Conservation (phyloP, 768 basidiomycete genomes). For the Lactarius deliciosus region DNA sequence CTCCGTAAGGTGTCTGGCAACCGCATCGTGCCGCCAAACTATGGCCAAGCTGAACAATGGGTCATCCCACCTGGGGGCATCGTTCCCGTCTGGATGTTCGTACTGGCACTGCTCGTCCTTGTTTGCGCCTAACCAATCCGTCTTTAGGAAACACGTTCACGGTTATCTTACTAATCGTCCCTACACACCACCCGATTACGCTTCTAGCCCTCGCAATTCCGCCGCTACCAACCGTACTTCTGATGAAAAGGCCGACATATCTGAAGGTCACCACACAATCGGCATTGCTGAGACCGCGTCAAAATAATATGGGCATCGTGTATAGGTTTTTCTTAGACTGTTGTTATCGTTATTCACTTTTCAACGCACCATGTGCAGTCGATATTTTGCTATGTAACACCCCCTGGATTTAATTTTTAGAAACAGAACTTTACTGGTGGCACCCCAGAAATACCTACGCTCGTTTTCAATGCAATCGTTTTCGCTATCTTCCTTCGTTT, state of each 20-base stretch:
- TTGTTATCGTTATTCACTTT: not conserved
- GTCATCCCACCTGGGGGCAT: slow-evolving; percentile 68
- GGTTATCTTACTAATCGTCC: slow-evolving; percentile 8
- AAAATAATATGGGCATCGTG: not conserved
- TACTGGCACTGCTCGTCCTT: not conserved
- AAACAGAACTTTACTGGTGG: not conserved
- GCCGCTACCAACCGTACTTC: not conserved
- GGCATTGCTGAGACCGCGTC: not conserved
- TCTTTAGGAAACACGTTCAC: slow-evolving; percentile 10
- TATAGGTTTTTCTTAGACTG: too few relatives aligned
- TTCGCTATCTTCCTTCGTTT: not conserved
- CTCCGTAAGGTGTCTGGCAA: slow-evolving; percentile 54
- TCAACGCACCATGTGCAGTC: not conserved
- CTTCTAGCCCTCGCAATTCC: not conserved
- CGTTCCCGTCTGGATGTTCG: slow-evolving; percentile 63
- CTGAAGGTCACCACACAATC: not conserved
- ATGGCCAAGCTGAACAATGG: slow-evolving; percentile 67
- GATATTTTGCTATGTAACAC: not conserved
- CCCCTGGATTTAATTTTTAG: not conserved
- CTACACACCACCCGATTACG: not conserved
- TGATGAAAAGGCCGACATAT: not conserved
- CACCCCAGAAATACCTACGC: not conserved
- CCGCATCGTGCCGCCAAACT: slow-evolving; percentile 60
- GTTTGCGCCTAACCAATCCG: not conserved
- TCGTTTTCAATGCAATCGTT: not conserved